Conservation (phyloP, 257 asterid genomes). For the Jasminum sambac region DNA sequence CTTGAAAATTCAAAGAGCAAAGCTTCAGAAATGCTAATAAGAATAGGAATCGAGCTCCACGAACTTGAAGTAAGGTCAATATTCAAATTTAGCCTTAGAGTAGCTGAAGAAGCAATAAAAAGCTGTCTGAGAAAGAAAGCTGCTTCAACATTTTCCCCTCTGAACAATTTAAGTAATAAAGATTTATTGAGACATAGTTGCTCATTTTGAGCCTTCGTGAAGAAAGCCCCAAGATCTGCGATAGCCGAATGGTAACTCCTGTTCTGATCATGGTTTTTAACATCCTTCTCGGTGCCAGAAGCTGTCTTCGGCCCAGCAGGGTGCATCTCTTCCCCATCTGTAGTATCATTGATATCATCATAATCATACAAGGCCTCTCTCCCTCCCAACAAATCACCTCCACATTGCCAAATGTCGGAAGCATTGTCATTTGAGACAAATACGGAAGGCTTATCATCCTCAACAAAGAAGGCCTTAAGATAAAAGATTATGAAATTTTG, state of each 20-base stretch:
- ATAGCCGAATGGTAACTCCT: conserved; percentile 28
- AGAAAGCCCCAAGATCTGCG: conserved; percentile 49
- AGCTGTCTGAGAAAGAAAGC: conserved; percentile 66
- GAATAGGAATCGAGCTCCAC: conserved; percentile 46
- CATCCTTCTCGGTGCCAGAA: conserved; percentile 31
- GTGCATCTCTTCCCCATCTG: conserved; percentile 30
- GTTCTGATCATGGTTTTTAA: conserved; percentile 24
- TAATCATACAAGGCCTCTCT: conserved; percentile 24
- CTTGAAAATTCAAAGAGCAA: conserved; percentile 64
- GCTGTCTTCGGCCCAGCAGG: conserved; percentile 24
- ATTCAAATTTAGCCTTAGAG: conserved; percentile 60
- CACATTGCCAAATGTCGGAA: conserved; percentile 25
- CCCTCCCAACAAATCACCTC: conserved; percentile 17
- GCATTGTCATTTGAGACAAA: conserved; percentile 22
- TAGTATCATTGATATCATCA: conserved; percentile 32
- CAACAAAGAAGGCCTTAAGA: conserved; percentile 49
- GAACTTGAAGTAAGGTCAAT: conserved; percentile 42
- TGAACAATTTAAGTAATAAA: conserved; percentile 48
- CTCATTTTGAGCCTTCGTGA: conserved; percentile 47
- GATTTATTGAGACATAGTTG: conserved; percentile 45
- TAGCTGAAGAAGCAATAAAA: conserved; percentile 74
- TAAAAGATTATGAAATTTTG: conserved; percentile 38
- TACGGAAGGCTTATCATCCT: conserved; percentile 36
- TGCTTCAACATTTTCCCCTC: conserved; percentile 62
- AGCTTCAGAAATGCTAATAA: conserved; percentile 51